Base-by-base conservation (phyloP, 148 eudicot species). In the Amaranthus cruentus region DNA sequence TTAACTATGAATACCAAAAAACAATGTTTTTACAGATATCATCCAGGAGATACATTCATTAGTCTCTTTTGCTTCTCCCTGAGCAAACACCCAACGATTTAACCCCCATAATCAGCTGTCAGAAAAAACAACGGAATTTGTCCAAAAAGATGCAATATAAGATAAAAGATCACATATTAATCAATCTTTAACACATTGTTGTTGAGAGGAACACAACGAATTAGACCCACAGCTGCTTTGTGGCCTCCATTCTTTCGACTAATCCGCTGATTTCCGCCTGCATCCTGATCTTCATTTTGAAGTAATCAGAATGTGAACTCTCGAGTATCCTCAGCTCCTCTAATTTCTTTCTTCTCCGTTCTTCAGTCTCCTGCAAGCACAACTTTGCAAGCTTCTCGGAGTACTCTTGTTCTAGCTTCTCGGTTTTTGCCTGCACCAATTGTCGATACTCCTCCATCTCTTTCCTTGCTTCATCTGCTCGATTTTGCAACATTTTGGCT, bases 161-260 rank as follows among this genome's bases (percentile, higher is more conserved):
- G 38, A 28, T 28, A 28, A 28, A 28, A 28, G 38, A 28, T 28
- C 38, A 28, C 38, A 28, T 28, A 28, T 28, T 28, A 28, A 28
- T 28, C 38, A 28, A 1, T 0, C 38, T 28, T 18, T 18, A 18
- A 18, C 18, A 18, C 18, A 18, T 18, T 18, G 18, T 18, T 18
- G 18, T 18, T 18, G 18, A 18, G 18, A 28, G 38, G 38, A 28
- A 28, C 38, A 2, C 38, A 28, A 28, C 38, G 38, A 6, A 55
- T 83, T 68, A 91, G 44, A 88, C 88, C 86, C 79, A 81, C 73
- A 86, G 88, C 75, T 86, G 90, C 82, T 86, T 91, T 14, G 92
- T 91, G 21, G 88, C 84, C 77, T 91, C 97, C 97, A 91, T 91
- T 82, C 97, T 88, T 80, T 89, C 87, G 64, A 91, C 77, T 81